Base-by-base conservation (phyloP, 179 eudicot species). In the Nepenthes alata region DNA sequence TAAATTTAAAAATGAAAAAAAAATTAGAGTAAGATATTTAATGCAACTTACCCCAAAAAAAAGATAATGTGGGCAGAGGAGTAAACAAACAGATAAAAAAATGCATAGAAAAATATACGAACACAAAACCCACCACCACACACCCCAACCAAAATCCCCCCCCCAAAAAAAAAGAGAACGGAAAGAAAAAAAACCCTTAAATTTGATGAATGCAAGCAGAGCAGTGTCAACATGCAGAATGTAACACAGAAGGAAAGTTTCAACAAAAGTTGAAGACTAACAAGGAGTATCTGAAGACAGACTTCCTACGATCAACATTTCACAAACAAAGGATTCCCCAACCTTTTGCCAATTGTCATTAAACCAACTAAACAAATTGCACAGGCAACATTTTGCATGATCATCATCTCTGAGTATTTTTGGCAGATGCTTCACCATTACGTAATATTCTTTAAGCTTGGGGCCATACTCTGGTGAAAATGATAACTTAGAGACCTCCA, bases 331-430 rank as follows among this genome's bases (percentile, higher is more conserved):
- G 25, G 25, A 25, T 25, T 35, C 10, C 47, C 54, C 52, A 63
- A 85, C 90, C 90, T 82, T 85, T 71, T 85, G 90, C 90, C 90
- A 85, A 61, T 80, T 82, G 79, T 80, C 80, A 48, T 81, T 74
- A 61, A 87, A 85, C 64, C 87, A 85, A 72, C 79, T 61, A 60
- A 74, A 74, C 74, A 82, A 80, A 58, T 62, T 63, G 60, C 90
- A 80, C 13, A 72, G 48, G 60, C 81, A 75, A 61, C 89, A 81
- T 62, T 59, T 74, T 66, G 58, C 57, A 48, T 67, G 65, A 39
- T 80, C 79, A 39, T 76, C 85, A 53, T 59, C 65, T 14, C 63
- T 68, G 16, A 63, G 73, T 70, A 82, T 70, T 69, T 74, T 76
- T 7, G 90, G 80, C 59, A 85, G 73, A 70, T 85, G 90, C 73